Base-by-base conservation (phyloP, 2,329 filamentous ascomycete genomes). In the Talaromyces sp. region DNA sequence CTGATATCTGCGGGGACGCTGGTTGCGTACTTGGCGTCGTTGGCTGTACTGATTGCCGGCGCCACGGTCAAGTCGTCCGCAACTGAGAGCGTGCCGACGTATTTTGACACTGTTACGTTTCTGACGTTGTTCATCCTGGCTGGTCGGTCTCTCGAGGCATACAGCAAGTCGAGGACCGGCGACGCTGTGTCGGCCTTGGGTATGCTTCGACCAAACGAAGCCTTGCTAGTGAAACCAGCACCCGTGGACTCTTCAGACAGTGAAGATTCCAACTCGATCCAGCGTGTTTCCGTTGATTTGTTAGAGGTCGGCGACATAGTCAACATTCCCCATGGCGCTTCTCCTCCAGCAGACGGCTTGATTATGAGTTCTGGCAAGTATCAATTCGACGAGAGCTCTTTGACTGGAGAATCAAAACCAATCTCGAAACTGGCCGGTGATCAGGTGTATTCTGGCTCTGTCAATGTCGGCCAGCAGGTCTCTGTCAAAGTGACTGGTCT, bases 91-190 rank as follows among this genome's bases (percentile, higher is more conserved):
- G 82, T 83, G 57, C 85, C 88, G 3, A 81, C 78, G 19, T 97
- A 96, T 74, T 97, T 96, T 71, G 93, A 97, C 73, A 92, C 92
- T 0, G 93, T 97, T 1, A 90, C 96, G 2, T 96, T 97, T 65
- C 74, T 97, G 61, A 96, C 93, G 0, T 82, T 97, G 65, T 97
- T 97, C 72, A 83, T 97, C 25, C 85, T 97, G 1, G 80, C 83
- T 51, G 85, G 85, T 15, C 75, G 76, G 39, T 78, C 72, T 51
- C 64, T 79, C 47, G 93, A 97, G 78, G 88, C 91, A 0, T 96
- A 95, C 78, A 96, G 90, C 81, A 96, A 96, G 75, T 89, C 92
- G 0, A 93, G 89, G 70, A 92, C 93, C 0, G 92, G 92, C 1
- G 90, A 96, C 72, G 93, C 93, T 0, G 89, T 97, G 2, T 86